phyloP scores from a whole-genome alignment of 306 rosid genomes.

The Astragalus glycyphyllos region DNA sequence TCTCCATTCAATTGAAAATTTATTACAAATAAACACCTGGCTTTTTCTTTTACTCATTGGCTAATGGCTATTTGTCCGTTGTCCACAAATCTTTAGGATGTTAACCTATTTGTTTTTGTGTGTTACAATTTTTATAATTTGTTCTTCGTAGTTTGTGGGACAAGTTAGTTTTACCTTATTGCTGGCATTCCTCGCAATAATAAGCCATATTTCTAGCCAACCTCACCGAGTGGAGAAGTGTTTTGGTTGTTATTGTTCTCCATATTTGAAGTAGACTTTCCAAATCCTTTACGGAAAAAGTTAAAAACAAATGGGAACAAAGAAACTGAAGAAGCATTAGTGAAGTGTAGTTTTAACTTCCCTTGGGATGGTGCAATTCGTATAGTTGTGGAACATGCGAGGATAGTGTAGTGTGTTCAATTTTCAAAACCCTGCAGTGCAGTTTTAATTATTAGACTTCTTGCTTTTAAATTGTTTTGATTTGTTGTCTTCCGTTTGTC shows the following conservation, averaged over 20 bases:
- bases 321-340: conserved; percentile 3
- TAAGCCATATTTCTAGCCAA: not conserved
- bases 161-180: not conserved
- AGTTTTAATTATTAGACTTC: conserved; percentile 10
- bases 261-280: conserved; percentile 20
- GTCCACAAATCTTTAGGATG: conserved; percentile 11
- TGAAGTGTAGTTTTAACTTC: conserved; percentile 17
- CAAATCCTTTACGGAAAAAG: conserved; percentile 1
- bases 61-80: not conserved
- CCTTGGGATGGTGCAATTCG: not conserved
- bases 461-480: conserved; percentile 33
- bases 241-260: not conserved
- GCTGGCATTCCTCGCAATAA: conserved; percentile 1
- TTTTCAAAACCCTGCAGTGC: conserved; percentile 7
- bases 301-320: conserved; percentile 18
- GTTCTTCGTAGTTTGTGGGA: conserved; percentile 11
- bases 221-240: not conserved
- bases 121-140: not conserved
- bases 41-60: not conserved
- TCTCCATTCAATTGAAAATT: conserved; percentile 14
- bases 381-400: not conserved
- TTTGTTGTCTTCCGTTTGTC: conserved; percentile 22
- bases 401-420: conserved; percentile 9
- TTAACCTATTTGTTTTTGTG: conserved; percentile 20
- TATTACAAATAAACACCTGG: conserved; percentile 3